Evolutionary conservation across 306 rosid genomes (phyloP).

Genomic region (Glycine latifolia): DNA sequence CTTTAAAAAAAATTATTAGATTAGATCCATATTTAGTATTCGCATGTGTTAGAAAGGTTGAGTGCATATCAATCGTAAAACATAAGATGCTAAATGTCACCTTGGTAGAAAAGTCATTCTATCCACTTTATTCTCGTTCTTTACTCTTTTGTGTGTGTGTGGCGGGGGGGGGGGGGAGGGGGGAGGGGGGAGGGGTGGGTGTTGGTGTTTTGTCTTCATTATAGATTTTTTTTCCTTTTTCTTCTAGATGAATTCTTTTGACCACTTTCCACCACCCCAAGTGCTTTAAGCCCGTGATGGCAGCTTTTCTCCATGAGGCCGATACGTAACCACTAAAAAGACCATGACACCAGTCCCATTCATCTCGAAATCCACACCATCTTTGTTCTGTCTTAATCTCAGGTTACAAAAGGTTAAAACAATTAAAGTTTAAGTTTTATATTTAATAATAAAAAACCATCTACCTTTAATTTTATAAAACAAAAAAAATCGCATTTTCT

Average conservation of each 20-base stretch:
- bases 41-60: background rate
- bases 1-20: no score
- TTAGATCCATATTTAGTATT: background rate
- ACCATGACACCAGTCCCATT: background rate
- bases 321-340: background rate
- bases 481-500: no score
- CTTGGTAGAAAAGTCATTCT: no score
- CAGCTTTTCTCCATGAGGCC: constrained; percentile 2
- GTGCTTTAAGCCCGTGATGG: background rate
- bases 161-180: no score
- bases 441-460: no score
- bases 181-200: no score
- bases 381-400: background rate
- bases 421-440: no score
- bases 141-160: no score
- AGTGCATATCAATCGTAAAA: background rate
- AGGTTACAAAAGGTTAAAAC: no score
- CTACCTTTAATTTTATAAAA: no score
- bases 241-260: constrained; percentile 10
- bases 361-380: background rate
- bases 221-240: background rate
- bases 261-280: constrained; percentile 18
- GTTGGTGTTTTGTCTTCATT: background rate
- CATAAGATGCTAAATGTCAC: no score
- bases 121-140: constrained; percentile 13